These are phyloP conservation scores for Penicillium angulare DNA, from an alignment of 495 filamentous ascomycete species.

Conservation along the genomic window DNA sequence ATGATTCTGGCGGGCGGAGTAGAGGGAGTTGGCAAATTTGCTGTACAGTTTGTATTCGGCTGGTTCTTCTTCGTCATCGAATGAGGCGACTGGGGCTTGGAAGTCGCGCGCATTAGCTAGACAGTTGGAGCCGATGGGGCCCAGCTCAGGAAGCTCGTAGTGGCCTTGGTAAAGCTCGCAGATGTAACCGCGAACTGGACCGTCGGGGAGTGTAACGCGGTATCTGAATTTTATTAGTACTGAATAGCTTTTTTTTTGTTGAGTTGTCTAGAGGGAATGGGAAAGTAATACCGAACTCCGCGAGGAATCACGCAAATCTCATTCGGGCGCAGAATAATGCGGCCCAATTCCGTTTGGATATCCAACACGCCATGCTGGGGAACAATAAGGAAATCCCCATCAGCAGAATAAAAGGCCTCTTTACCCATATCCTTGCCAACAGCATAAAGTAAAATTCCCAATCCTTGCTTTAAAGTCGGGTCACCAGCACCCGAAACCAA, in stretches of 20 bases:
- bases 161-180: slow-evolving; percentile 85
- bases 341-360: slow-evolving; percentile 82
- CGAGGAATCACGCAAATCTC: slow-evolving; percentile 89
- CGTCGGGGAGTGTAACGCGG: slow-evolving; percentile 63
- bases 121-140: slow-evolving; percentile 84
- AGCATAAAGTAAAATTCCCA: slow-evolving; percentile 81
- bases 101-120: slow-evolving; percentile 89
- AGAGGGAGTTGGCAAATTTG: slow-evolving; percentile 80
- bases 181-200: slow-evolving; percentile 77
- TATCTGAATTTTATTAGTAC: no score
- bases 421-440: slow-evolving; percentile 78
- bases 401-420: slow-evolving; percentile 82
- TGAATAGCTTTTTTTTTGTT: no score
- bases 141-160: slow-evolving; percentile 81
- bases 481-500: slow-evolving; percentile 82
- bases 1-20: slow-evolving; percentile 68
- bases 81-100: slow-evolving; percentile 75
- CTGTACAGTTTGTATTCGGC: slow-evolving; percentile 59
- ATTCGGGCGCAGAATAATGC: slow-evolving; percentile 78
- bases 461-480: slow-evolving; percentile 72
- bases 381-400: slow-evolving; percentile 87
- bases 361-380: slow-evolving; percentile 80
- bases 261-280: no score
- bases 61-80: slow-evolving; percentile 56
- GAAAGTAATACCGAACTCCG: slow-evolving; percentile 58